Evolutionary conservation across 768 basidiomycete species (phyloP).

Genomic region (Tylopilus plumbeoviolaceoides): DNA sequence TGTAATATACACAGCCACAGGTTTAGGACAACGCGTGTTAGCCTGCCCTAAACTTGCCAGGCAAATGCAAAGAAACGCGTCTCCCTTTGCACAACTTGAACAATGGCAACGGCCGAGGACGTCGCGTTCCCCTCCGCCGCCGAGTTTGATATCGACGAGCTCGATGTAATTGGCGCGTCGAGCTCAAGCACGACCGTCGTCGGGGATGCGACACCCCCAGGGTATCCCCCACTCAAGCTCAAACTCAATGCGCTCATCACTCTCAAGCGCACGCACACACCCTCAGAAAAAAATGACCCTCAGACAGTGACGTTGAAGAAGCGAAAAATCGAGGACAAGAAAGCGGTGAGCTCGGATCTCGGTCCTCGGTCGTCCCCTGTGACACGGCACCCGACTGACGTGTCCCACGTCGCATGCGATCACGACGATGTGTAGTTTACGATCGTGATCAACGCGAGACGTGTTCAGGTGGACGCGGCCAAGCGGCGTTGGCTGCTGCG

Average conservation of each 20-base stretch:
- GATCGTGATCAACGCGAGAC: constrained; percentile 34
- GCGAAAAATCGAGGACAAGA: constrained; percentile 35
- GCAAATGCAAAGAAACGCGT: background rate
- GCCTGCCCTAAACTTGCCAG: constrained; percentile 20
- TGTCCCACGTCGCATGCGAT: background rate
- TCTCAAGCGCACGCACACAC: constrained; percentile 18
- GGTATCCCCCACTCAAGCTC: background rate
- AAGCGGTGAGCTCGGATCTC: constrained; percentile 32
- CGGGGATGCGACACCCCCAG: constrained; percentile 26
- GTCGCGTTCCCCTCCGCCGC: constrained; percentile 9
- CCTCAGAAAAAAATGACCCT: background rate
- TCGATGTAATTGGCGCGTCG: constrained; percentile 27
- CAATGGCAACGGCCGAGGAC: constrained; percentile 2
- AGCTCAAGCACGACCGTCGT: constrained; percentile 27
- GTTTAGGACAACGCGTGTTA: constrained; percentile 20
- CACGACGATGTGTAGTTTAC: constrained; percentile 35
- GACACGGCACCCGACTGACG: background rate
- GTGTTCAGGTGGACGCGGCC: constrained; percentile 37
- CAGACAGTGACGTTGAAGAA: constrained; percentile 20
- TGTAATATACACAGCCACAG: constrained; percentile 12
- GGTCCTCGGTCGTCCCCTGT: background rate
- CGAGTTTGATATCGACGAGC: constrained; percentile 24
- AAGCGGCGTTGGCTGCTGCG: constrained; percentile 44
- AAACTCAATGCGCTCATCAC: constrained; percentile 8
- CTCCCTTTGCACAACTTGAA: background rate